Evolutionary conservation across 2,329 filamentous ascomycete genomes (phyloP), one percentile per base, ranked within the genome.

Genomic region (Ophiostoma montium): DNA sequence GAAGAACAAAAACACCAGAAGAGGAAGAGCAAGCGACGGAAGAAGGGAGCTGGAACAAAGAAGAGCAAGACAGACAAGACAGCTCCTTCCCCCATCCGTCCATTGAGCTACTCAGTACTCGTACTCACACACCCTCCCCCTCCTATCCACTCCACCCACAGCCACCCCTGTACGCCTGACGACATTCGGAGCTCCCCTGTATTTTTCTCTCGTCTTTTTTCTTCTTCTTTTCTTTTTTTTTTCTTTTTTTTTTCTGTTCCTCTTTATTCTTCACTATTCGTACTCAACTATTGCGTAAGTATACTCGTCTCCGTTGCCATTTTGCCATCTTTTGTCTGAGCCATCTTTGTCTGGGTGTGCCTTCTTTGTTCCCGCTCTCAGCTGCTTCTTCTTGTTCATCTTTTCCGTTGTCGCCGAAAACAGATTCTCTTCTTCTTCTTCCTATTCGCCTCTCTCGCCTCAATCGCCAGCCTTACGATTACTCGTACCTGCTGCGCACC

Each of bases 81-180:
- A 38, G 35, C 35, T 38, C 35, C 35, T 38, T n/a, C 35, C 21
- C 38, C 23, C 27, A 23, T n/a, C 38, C 38, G 21, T 41, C 32
- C 21, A 21, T 13, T n/a, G 13, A 19, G 21, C 21, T 41, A 41
- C 19, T n/a, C 19, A 13, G 21, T 21, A 23, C 38, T 27, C 8
- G 5, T 5, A 27, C 23, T 5, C 23, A 8, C 23, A 27, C 23
- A 8, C 38, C 38, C 38, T 19, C 27, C 38, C 38, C 38, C 38
- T 41, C 38, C 27, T 27, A 21, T 39, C 8, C 19, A 18, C 30
- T 21, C 31, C 45, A 7, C 31, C 23, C 23, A 38, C 47, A 43
- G 47, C 31, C 38, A 43, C 21, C 38, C 38, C 38, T 41, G 38
- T 19, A 41, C 23, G 38, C 38, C 38, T 41, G 38, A 41, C 38